Evolutionary conservation across 208 protist species (phyloP).

Genomic region (Crithidia acanthocephali): DNA sequence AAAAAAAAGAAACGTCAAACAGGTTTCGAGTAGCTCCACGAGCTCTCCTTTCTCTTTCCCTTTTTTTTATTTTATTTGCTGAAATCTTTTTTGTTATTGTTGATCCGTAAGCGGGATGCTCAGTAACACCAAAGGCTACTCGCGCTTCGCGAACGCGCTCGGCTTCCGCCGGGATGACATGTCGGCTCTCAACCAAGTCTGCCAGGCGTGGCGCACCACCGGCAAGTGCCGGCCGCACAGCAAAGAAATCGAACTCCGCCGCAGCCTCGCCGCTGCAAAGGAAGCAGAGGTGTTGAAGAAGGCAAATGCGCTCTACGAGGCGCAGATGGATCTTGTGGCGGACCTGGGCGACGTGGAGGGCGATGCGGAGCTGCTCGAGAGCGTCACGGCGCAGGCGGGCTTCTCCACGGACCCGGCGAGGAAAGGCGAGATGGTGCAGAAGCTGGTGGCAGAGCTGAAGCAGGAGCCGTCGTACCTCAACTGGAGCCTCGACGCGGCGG

Average conservation of each 20-base stretch:
- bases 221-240: conserved; percentile 52
- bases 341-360: conserved; percentile 19
- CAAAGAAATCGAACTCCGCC: conserved; percentile 49
- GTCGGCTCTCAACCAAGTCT: conserved; percentile 41
- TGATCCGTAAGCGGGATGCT: no score
- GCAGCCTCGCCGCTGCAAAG: conserved; percentile 46
- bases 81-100: no score
- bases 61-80: no score
- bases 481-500: conserved; percentile 79
- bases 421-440: conserved; percentile 33
- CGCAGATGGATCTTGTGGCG: conserved; percentile 62
- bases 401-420: conserved; percentile 29
- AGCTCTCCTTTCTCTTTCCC: no score
- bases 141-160: conserved; percentile 39
- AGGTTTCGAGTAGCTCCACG: no score
- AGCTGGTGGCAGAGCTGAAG: conserved; percentile 72
- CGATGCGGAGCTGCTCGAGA: conserved; percentile 14
- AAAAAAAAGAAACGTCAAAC: background rate
- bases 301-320: conserved; percentile 58
- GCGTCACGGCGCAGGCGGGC: conserved; percentile 8
- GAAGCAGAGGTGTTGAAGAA: conserved; percentile 70
- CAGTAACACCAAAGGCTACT: conserved; percentile 61
- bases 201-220: conserved; percentile 35
- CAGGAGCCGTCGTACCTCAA: conserved; percentile 69
- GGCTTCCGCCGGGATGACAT: conserved; percentile 41